These are phyloP conservation scores for Phialophora tarda DNA, from an alignment of 2,329 filamentous ascomycete genomes.

Conservation along the genomic window DNA sequence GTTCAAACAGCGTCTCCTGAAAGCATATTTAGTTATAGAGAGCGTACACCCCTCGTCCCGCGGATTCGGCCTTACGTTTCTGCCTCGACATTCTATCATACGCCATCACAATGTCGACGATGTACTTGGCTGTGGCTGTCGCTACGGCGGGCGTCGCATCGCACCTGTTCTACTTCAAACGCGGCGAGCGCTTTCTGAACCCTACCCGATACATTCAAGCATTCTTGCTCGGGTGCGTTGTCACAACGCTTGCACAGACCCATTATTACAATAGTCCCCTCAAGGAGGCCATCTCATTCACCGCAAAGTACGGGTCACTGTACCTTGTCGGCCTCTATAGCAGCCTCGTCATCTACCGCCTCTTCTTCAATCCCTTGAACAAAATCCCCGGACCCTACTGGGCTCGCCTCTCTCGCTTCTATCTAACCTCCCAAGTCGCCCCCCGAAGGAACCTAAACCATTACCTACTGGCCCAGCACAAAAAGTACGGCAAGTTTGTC, in stretches of 20 bases:
- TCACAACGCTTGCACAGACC: conserved; percentile 15
- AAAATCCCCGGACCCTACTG: conserved; percentile 44
- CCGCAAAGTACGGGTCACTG: conserved; percentile 10
- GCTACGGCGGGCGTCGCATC: conserved; percentile 22
- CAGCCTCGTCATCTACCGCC: conserved; percentile 40
- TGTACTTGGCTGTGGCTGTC: conserved; percentile 12
- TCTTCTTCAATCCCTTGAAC: conserved; percentile 43
- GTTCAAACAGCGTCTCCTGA: not conserved
- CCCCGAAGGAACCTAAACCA: conserved; percentile 20
- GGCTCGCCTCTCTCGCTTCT: conserved; percentile 31
- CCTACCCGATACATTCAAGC: conserved; percentile 28
- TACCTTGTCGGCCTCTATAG: conserved; percentile 29
- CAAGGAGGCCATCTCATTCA: conserved; percentile 15
- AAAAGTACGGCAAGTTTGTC: conserved; percentile 36
- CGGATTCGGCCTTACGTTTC: not conserved
- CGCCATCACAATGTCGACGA: conserved; percentile 9
- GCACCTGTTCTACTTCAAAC: conserved; percentile 32
- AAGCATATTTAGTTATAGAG: not conserved
- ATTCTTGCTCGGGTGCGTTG: conserved; percentile 18
- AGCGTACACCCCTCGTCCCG: not conserved
- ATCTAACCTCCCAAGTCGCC: conserved; percentile 18
- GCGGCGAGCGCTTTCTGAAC: conserved; percentile 32
- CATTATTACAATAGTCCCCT: conserved; percentile 22
- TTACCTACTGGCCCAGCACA: conserved; percentile 26
- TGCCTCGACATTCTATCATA: not conserved